Evolutionary conservation across 1,284 basidiomycete genomes (phyloP), one percentile per base, ranked within the genome.

Genomic region (Marasmius tenuissimus): DNA sequence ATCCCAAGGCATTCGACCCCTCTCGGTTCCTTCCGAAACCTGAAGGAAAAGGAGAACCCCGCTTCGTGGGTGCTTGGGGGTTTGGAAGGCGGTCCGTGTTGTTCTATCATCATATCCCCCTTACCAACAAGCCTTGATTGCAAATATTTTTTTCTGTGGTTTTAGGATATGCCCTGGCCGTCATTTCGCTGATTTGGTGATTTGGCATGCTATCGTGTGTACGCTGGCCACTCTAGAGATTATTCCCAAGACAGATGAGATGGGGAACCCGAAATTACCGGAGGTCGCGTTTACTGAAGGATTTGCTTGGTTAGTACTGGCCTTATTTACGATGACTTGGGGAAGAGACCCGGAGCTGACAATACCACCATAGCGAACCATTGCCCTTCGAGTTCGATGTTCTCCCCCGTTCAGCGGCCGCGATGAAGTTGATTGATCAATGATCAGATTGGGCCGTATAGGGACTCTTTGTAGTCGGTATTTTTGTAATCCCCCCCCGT

Each of bases 151-250:
- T n/a, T 50, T 9, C 18, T 56, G 57, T 27, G 27, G 45, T 8
- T 33, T 8, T 39, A 56, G 67, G 38, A 65, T 66, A 14, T 67
- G 67, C 52, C 64, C 64, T 38, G 66, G 66, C 27, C 40, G 64
- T 27, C 61, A 60, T 49, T 60, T 66, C 57, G 67, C 66, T 48
- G 66, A 68, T 40, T 59, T 60, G 34, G 58, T 63, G 37, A 27
- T 69, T 18, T 69, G 67, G 67, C 64, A 67, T 50, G 59, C 61
- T 2, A 63, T 68, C 14, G 67, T 66, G 33, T 65, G 63, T 33
- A 61, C 67, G 12, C 59, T 69, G 22, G 56, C 52, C 50, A 61
- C 47, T 27, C 64, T 61, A 27, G 54, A 64, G 14, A 63, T 67
- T 39, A 37, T 4, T 8, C 60, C 61, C 22, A 57, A 48, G 0